Conservation (phyloP, 352 stramenopile genomes). For the Elongisporangium anandrum region DNA sequence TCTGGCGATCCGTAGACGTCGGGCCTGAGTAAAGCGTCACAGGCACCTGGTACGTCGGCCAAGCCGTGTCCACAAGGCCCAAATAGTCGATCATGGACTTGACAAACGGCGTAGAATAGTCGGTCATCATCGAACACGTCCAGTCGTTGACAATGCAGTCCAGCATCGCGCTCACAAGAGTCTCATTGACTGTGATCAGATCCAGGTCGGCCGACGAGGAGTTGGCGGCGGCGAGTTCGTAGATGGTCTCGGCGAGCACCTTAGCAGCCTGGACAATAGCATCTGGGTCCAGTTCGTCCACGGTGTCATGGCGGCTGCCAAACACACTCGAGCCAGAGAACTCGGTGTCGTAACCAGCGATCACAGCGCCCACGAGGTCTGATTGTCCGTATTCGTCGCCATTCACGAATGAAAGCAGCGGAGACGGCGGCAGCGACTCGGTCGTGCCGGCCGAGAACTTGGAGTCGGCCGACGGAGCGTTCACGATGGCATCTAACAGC, state of each 20-base stretch:
- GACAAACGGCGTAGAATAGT: constrained; percentile 59
- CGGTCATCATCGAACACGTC: constrained; percentile 64
- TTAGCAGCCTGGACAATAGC: constrained; percentile 60
- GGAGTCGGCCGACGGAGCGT: constrained; percentile 34
- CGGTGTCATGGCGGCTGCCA: constrained; percentile 66
- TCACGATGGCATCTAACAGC: constrained; percentile 48
- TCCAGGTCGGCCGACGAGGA: constrained; percentile 29
- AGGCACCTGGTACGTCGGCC: constrained; percentile 46
- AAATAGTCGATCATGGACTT: constrained; percentile 70
- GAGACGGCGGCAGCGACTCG: constrained; percentile 50
- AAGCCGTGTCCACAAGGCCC: constrained; percentile 29
- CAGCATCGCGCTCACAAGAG: constrained; percentile 50
- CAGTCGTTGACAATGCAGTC: constrained; percentile 60
- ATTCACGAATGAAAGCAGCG: constrained; percentile 74
- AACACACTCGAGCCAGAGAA: constrained; percentile 48
- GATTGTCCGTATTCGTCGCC: constrained; percentile 55
- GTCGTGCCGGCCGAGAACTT: constrained; percentile 27
- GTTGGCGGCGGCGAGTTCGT: constrained; percentile 50
- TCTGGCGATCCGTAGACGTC: constrained; percentile 39
- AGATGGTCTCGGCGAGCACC: constrained; percentile 69
- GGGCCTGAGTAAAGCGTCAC: constrained; percentile 56
- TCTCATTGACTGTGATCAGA: constrained; percentile 48
- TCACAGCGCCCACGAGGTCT: constrained; percentile 54
- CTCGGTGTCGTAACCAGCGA: constrained; percentile 59
- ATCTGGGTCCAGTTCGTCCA: constrained; percentile 36